A percentile compares a stretch with the other conserved stretches of the same genome.
phyloP scores from a whole-genome alignment of 129 eudicot genomes.

The Apium graveolens region DNA sequence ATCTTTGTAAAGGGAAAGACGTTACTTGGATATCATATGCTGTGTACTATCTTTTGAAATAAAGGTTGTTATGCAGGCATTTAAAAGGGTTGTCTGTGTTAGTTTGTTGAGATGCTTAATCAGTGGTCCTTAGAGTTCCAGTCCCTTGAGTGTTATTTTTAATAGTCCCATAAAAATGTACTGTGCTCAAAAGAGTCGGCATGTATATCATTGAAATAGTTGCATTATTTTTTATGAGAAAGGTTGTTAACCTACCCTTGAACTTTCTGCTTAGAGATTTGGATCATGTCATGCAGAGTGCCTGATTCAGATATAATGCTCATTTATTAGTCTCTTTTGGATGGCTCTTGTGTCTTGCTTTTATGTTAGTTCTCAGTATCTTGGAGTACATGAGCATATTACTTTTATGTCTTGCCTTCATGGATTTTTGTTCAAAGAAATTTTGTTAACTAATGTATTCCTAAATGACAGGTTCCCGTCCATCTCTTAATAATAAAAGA shows the following conservation, averaged over 20 bases:
- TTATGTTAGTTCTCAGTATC: background rate
- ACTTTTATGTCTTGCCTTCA: too few species aligned
- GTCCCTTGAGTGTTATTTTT: background rate
- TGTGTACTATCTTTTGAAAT: background rate
- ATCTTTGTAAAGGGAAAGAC: background rate
- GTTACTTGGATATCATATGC: background rate
- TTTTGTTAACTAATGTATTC: background rate
- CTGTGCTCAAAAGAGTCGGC: background rate
- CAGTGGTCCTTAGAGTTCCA: background rate
- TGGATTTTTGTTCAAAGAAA: background rate
- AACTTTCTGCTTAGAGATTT: background rate
- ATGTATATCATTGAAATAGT: background rate
- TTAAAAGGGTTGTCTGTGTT: background rate
- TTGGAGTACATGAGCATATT: background rate
- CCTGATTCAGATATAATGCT: background rate
- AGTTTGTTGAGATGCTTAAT: background rate
- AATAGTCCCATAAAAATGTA: background rate
- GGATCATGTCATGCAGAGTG: background rate
- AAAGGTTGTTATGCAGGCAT: background rate
- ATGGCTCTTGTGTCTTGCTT: background rate
- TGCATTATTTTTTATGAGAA: background rate
- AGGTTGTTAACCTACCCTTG: background rate
- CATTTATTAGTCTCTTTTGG: background rate
- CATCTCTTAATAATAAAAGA: conserved; percentile 20
- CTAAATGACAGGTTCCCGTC: conserved; percentile 33